Evolutionary conservation across 495 filamentous ascomycete species (phyloP).

Genomic region (Articulospora tetracladia): DNA sequence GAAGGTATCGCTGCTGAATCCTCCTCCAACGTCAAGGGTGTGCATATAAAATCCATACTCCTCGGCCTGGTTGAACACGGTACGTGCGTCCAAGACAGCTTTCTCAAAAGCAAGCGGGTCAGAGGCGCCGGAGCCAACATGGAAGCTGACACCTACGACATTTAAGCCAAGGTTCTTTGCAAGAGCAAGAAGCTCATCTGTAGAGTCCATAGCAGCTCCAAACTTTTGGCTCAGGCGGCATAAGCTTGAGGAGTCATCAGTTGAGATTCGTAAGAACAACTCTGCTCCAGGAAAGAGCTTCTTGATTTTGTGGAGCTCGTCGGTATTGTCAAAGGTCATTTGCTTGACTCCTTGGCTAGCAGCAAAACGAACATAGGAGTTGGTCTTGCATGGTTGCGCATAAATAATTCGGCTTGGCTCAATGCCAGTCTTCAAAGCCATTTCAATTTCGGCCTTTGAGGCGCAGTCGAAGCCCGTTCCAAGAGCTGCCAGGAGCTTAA

Average conservation of each 20-base stretch:
- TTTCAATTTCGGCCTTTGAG: conserved; percentile 93
- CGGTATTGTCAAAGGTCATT: conserved; percentile 98
- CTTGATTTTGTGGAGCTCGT: conserved; percentile 97
- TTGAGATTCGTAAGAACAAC: conserved; percentile 88
- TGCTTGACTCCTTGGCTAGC: conserved; percentile 81
- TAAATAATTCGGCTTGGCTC: conserved; percentile 95
- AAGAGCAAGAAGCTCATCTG: conserved; percentile 70
- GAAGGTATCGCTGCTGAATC: conserved; percentile 84
- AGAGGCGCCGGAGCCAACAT: conserved; percentile 92
- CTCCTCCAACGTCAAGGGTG: conserved; percentile 91
- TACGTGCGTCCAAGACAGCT: conserved; percentile 82
- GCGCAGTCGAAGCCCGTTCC: conserved; percentile 98
- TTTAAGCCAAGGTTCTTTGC: conserved; percentile 89
- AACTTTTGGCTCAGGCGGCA: conserved; percentile 97
- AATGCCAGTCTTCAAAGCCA: conserved; percentile 78
- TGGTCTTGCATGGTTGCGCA: conserved; percentile 98
- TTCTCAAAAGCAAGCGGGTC: conserved; percentile 85
- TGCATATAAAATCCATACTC: conserved; percentile 74
- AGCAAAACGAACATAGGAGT: conserved; percentile 91
- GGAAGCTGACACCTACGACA: conserved; percentile 94
- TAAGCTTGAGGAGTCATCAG: conserved; percentile 90
- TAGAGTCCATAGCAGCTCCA: conserved; percentile 81
- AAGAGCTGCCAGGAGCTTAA: conserved; percentile 79
- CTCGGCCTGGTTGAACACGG: conserved; percentile 84
- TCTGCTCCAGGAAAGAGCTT: conserved; percentile 83